Evolutionary conservation across 352 stramenopile genomes (phyloP).

Genomic region (Pythium oligandrum): DNA sequence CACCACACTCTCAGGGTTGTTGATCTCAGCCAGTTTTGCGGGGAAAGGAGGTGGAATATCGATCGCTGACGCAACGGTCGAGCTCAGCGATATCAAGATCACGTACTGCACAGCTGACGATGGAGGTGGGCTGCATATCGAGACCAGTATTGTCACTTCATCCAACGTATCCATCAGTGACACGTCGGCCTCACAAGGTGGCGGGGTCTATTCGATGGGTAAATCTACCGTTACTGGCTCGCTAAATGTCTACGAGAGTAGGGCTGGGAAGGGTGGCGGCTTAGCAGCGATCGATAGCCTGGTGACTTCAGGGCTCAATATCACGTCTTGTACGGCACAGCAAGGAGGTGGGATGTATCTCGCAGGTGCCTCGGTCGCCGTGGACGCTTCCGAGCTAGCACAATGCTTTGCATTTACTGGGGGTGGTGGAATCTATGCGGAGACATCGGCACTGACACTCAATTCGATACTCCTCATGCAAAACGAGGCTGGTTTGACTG

Average conservation of each 20-base stretch:
- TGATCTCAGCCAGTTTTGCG: background rate
- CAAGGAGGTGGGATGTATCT: too few species aligned
- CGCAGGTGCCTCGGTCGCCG: too few species aligned
- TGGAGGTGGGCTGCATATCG: slow-evolving; percentile 8
- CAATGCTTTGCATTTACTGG: slow-evolving; percentile 2
- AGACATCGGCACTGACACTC: slow-evolving; percentile 4
- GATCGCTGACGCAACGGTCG: background rate
- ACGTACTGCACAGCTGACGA: slow-evolving; percentile 9
- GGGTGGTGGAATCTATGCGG: slow-evolving; percentile 26
- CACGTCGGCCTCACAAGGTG: slow-evolving; percentile 5
- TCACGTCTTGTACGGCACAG: too few species aligned
- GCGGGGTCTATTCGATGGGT: slow-evolving; percentile 5
- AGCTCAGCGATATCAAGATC: slow-evolving; percentile 1
- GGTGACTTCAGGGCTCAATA: too few species aligned
- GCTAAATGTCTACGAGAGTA: too few species aligned
- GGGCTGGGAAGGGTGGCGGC: too few species aligned
- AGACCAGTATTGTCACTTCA: too few species aligned
- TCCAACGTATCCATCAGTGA: too few species aligned
- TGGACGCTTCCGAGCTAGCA: too few species aligned
- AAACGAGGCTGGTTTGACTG: slow-evolving; percentile 8
- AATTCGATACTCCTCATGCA: slow-evolving; percentile 2
- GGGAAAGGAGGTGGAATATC: slow-evolving; percentile 2
- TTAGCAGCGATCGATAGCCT: too few species aligned
- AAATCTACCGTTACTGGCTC: too few species aligned
- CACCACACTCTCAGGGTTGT: background rate